Evolutionary conservation across 2,329 filamentous ascomycete genomes (phyloP).

Genomic region (Arthrobotrys entomopaga): DNA sequence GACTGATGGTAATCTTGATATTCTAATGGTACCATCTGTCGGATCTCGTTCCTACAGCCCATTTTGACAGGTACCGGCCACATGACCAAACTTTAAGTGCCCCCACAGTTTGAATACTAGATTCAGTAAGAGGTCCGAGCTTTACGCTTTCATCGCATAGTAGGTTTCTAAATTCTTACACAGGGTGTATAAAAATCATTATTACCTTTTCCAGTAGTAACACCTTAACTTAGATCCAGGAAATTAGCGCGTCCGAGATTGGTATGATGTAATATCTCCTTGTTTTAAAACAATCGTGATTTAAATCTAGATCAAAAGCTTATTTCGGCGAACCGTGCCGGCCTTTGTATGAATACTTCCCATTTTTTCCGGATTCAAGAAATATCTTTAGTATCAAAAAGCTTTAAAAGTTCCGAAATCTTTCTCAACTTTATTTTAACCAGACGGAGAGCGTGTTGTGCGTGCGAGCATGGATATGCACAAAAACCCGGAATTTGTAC

Average conservation of each 20-base stretch:
- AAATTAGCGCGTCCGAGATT: no score
- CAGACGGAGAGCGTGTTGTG: background rate
- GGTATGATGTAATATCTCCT: background rate
- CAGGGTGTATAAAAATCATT: no score
- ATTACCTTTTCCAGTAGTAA: no score
- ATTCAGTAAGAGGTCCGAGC: no score
- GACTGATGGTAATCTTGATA: constrained; percentile 8
- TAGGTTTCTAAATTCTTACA: no score
- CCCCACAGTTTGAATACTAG: no score
- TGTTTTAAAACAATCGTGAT: constrained; percentile 18
- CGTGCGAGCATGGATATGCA: background rate
- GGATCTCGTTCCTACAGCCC: constrained; percentile 30
- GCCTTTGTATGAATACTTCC: background rate
- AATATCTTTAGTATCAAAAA: background rate
- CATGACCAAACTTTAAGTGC: no score
- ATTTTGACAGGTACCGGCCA: no score
- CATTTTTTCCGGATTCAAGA: background rate
- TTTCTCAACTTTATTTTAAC: background rate
- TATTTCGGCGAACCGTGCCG: background rate
- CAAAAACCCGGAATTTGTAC: constrained; percentile 1
- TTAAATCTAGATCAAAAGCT: constrained; percentile 24
- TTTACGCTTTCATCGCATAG: no score
- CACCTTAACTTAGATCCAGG: no score
- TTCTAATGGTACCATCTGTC: constrained; percentile 22
- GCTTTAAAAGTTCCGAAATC: background rate